Evolutionary conservation across 2,329 filamentous ascomycete genomes (phyloP), one percentile per base, ranked within the genome.

Genomic region (Pyrenophora teres): DNA sequence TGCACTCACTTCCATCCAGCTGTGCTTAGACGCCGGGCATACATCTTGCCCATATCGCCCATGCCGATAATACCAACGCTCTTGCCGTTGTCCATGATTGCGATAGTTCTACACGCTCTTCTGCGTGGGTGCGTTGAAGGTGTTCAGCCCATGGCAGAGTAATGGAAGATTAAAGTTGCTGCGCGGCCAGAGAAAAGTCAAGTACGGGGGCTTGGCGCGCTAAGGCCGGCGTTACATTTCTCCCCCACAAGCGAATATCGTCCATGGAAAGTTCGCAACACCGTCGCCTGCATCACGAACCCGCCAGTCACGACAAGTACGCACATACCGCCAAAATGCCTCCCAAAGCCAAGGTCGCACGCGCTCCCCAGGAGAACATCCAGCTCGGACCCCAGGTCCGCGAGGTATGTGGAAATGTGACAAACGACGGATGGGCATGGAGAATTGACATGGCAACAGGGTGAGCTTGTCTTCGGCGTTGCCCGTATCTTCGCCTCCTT

Each of bases 31-130:
- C 87, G 86, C 70, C 88, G 86, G 69, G 94, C 90, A 76, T 99
- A 99, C 91, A 99, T 95, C 83, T 88, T 96, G 69, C 94, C 94
- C 94, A 99, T 99, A 70, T 97, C 93, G 60, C 94, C 94, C 92
- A 99, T 97, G 55, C 94, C 94, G 73, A 99, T 99, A 70, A 99
- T 89, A 63, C 94, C 94, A 63, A 99, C 84, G 57, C 88, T 85
- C 72, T 90, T 90, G 69, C 55, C 57, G 21, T 83, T 80, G 64
- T 87, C 84, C 87, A 84, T 79, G 31, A 18, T 67, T 60, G 51
- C 50, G 78, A 64, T 69, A 46, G 39, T 46, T 23, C 56, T 54
- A 51, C 61, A 63, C 61, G 56, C 55, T 57, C 27, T 48, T 55
- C 44, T 60, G 59, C 58, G 59, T 49, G 59, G 55, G 44, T 63